Conservation (phyloP, 805 yeast species). For the Debaryomyces hansenii region DNA sequence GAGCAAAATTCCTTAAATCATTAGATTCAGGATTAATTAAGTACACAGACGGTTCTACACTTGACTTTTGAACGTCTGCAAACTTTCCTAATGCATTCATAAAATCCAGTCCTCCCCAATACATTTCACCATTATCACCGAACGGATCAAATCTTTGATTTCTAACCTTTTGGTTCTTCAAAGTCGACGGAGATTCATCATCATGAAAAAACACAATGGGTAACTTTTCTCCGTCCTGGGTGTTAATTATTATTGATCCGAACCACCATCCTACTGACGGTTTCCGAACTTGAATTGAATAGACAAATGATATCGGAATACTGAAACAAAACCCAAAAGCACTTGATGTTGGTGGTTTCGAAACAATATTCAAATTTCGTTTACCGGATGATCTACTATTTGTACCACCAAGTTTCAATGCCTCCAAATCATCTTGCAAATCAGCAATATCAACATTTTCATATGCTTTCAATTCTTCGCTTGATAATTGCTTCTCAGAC, state of each 20-base stretch:
- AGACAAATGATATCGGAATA: constrained; percentile 57
- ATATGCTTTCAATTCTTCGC: constrained; percentile 46
- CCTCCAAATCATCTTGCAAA: constrained; percentile 17
- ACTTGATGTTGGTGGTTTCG: constrained; percentile 53
- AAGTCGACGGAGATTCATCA: constrained; percentile 76
- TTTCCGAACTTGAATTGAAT: constrained; percentile 77
- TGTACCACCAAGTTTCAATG: constrained; percentile 15
- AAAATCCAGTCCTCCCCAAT: constrained; percentile 93
- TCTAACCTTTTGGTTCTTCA: constrained; percentile 56
- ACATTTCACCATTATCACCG: constrained; percentile 50
- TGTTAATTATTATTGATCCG: constrained; percentile 79
- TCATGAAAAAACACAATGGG: constrained; percentile 95
- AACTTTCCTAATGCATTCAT: constrained; percentile 51
- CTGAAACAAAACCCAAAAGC: constrained; percentile 69
- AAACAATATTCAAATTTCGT: constrained; percentile 29
- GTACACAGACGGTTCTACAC: constrained; percentile 69
- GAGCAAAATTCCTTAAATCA: constrained; percentile 60
- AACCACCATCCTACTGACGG: constrained; percentile 90
- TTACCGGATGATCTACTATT: constrained; percentile 6
- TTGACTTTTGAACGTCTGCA: constrained; percentile 65
- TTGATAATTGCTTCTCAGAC: constrained; percentile 53
- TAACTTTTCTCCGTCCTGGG: constrained; percentile 62
- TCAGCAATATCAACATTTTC: constrained; percentile 50
- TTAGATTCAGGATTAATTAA: constrained; percentile 76
- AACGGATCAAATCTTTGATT: constrained; percentile 76